Conservation (phyloP, 331 rosid genomes). For the Erythrophleum ivorense region DNA sequence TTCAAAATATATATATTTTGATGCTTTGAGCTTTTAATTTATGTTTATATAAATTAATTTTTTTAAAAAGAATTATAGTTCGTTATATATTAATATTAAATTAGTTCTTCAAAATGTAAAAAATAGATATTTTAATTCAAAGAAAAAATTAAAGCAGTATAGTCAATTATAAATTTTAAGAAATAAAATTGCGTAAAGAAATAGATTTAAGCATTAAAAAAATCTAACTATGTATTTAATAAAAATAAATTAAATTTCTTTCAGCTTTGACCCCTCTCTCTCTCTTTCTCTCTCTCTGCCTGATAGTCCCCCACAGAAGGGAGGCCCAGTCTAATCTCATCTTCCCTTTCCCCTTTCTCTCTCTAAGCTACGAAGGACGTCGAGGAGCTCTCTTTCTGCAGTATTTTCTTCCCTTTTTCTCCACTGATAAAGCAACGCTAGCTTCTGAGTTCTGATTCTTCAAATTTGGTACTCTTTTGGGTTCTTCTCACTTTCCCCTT, state of each 20-base stretch:
- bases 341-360: conserved; percentile 19
- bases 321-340: conserved; percentile 39
- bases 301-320: conserved; percentile 54
- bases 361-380: conserved; percentile 18
- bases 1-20: too few relatives aligned
- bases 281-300: conserved; percentile 43
- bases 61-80: too few relatives aligned
- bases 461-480: conserved; percentile 59
- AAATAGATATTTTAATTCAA: too few relatives aligned
- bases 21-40: too few relatives aligned
- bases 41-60: too few relatives aligned
- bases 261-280: conserved; percentile 52
- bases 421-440: conserved; percentile 52
- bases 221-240: too few relatives aligned
- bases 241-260: conserved; percentile 12
- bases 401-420: conserved; percentile 22
- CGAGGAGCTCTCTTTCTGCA: conserved; percentile 36
- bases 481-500: conserved; percentile 52
- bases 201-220: too few relatives aligned
- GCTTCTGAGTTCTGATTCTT: conserved; percentile 53
- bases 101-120: too few relatives aligned
- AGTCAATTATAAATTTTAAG: too few relatives aligned
- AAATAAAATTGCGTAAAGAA: too few relatives aligned
- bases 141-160: too few relatives aligned
- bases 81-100: too few relatives aligned